Evolutionary conservation across 2,329 filamentous ascomycete species (phyloP).

Genomic region (Colletotrichum ledebouriae): DNA sequence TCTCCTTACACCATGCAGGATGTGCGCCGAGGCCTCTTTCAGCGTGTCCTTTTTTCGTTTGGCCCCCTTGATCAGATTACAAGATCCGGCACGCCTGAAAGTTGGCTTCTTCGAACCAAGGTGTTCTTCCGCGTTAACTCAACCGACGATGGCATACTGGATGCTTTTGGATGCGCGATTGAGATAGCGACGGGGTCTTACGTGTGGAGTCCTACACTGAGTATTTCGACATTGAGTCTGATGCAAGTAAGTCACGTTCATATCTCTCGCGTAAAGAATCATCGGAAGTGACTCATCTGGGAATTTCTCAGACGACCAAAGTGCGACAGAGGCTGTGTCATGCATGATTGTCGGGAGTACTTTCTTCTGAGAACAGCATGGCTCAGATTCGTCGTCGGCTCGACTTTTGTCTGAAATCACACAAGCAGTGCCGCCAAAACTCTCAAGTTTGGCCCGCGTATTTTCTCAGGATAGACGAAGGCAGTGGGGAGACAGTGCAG

Average conservation of each 20-base stretch:
- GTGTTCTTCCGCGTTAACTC: background rate
- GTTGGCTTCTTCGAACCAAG: background rate
- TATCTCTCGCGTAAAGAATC: background rate
- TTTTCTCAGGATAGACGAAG: no score
- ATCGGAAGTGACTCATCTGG: background rate
- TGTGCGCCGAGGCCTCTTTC: background rate
- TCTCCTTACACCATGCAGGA: background rate
- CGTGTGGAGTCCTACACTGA: background rate
- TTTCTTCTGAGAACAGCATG: no score
- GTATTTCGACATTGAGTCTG: constrained; percentile 1
- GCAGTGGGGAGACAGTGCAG: no score
- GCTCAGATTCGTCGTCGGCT: no score
- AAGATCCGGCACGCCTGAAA: background rate
- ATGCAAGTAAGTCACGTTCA: background rate
- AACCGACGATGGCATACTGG: background rate
- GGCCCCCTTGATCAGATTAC: background rate
- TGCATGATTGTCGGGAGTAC: no score
- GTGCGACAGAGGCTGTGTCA: no score
- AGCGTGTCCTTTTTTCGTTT: constrained; percentile 4
- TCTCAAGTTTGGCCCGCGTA: no score
- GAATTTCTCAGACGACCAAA: background rate
- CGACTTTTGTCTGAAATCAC: no score
- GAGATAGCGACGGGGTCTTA: background rate
- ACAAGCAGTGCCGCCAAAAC: no score
- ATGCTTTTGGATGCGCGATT: background rate